Evolutionary conservation across 441 rosid genomes (phyloP).

Genomic region (Hypseocharis bilobata): DNA sequence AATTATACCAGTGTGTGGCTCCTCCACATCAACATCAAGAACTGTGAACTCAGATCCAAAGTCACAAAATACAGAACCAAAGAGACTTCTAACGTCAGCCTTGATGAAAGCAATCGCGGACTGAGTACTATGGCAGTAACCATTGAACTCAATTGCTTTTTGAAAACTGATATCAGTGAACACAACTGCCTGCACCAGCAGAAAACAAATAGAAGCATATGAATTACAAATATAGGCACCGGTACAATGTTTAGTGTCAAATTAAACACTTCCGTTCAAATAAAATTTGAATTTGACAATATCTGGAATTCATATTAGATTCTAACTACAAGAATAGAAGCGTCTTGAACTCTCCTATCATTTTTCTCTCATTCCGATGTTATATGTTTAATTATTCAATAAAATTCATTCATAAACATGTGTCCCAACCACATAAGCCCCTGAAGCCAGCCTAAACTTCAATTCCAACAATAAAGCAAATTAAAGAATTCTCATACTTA

Average conservation of each 20-base stretch:
- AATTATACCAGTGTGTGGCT: slow-evolving; percentile 79
- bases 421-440: neutral
- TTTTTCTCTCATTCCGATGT: neutral
- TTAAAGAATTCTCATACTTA: neutral
- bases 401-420: neutral
- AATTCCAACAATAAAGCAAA: neutral
- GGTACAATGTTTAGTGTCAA: neutral
- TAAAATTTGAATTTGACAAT: neutral
- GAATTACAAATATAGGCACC: slow-evolving; percentile 9
- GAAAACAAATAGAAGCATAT: slow-evolving; percentile 8
- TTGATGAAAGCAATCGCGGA: slow-evolving; percentile 75
- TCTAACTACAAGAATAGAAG: neutral
- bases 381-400: neutral
- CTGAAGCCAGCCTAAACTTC: neutral
- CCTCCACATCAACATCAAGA: slow-evolving; percentile 80
- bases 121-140: slow-evolving; percentile 62
- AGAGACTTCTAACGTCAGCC: slow-evolving; percentile 79
- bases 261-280: neutral
- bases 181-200: slow-evolving; percentile 63
- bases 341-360: too few relatives aligned
- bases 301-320: neutral
- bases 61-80: slow-evolving; percentile 80
- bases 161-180: slow-evolving; percentile 59
- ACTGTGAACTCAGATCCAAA: slow-evolving; percentile 79
- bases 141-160: slow-evolving; percentile 60